Base-by-base conservation (phyloP, 352 stramenopile genomes). In the Globisporangium paddicum region DNA sequence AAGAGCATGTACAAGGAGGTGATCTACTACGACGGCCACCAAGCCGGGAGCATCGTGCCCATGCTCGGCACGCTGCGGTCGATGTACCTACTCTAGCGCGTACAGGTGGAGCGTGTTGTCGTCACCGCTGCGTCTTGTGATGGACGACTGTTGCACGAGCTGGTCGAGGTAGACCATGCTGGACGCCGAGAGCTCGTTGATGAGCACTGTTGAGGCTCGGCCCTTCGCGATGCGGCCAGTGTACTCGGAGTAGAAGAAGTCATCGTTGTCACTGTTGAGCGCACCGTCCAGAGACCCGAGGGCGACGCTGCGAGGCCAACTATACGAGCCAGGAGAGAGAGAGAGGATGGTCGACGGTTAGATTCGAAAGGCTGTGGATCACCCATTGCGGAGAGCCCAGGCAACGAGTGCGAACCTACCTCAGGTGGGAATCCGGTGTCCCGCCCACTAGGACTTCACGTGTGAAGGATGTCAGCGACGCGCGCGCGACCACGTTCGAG, bases 1-100 rank as follows among this genome's bases (percentile, higher is more conserved):
- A 94, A 94, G 71, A 68, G 72, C 28, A 92, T 94, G 85, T 94
- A 94, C 74, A 89, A 89, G 45, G 79, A 91, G 54, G 75, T 87
- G 37, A 87, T 94, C 47, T 91, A 91, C 62, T 88, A 81, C 32
- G 75, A 83, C 50, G 73, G 68, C 34, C 76, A 70, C 21, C 64
- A 67, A 18, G 55, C 47, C 2, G 35, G 64, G n/a, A 77, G 66
- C 38, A 73, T 87, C 37, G 66, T 76, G 10, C 63, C 70, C 0
- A 78, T 87, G 30, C 52, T 93, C 23, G 72, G 64, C 2, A 89
- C 69, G 1, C 56, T 93, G 14, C 77, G 81, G 5, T 63, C 65
- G 7, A 86, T 88, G 62, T 89, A 90, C 40, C 57, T 60, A 75
- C 55, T 86, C 64, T 74, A 87, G 49, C 3, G 60, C 69, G 44